Evolutionary conservation across 495 filamentous ascomycete species (phyloP).

Genomic region (Trichoderma orchidacearum): DNA sequence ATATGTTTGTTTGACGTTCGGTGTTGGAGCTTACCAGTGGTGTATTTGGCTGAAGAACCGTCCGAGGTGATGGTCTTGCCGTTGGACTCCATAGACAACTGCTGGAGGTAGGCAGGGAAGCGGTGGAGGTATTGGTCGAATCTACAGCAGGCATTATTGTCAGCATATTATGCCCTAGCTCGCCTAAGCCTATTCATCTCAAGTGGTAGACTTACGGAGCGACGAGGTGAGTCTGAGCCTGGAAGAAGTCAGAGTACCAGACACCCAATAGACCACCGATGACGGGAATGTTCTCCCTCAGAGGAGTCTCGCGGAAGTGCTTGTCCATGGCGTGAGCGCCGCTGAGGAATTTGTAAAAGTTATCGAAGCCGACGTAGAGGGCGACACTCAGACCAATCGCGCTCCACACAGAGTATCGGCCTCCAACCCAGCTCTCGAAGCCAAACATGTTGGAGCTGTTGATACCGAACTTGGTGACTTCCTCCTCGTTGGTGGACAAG

Average conservation of each 20-base stretch:
- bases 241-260: conserved; percentile 98
- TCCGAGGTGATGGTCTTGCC: conserved; percentile 92
- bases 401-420: conserved; percentile 96
- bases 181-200: neutral
- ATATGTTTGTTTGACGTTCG: too few species aligned
- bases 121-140: conserved; percentile 99
- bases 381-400: conserved; percentile 92
- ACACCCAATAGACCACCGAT: conserved; percentile 88
- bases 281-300: conserved; percentile 89
- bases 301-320: conserved; percentile 83
- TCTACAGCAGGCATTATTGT: conserved; percentile 20
- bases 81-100: conserved; percentile 99
- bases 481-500: conserved; percentile 85
- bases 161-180: conserved; percentile 6
- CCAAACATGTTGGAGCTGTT: conserved; percentile 98
- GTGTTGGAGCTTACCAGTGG: conserved; percentile 57
- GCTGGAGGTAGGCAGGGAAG: conserved; percentile 97
- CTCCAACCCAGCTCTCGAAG: conserved; percentile 96
- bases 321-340: conserved; percentile 97
- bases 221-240: conserved; percentile 92
- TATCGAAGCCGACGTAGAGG: conserved; percentile 90
- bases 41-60: conserved; percentile 89
- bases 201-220: conserved; percentile 47
- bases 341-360: conserved; percentile 91
- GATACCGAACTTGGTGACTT: conserved; percentile 97